Evolutionary conservation across 176 grass and related monocot genomes (phyloP), one percentile per base, ranked within the genome.

Genomic region (Bothriochloa decipiens): DNA sequence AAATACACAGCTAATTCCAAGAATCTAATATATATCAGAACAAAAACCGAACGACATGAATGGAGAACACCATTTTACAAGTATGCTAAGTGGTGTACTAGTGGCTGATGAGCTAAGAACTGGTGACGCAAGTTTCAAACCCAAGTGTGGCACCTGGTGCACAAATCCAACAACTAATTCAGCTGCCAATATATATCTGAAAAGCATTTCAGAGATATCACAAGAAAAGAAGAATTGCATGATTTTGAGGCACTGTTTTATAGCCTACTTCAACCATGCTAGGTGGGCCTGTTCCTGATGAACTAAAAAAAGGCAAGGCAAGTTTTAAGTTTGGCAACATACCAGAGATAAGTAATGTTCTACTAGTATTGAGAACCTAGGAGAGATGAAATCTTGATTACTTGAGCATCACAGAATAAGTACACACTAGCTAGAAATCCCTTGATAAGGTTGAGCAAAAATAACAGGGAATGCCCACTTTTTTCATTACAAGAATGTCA

Each of bases 321-420:
- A 29, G 17, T 37, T 53, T 39, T 3, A 81, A 52, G 22, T 43
- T 60, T 32, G 37, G 52, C 57, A 78, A n/a, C 42, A 52, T 11
- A n/a, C n/a, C 11, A 43, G 33, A 88, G 33, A 84, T 65, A 25
- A 72, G 42, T 60, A 78, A 46, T 77, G 39, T 25, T 87, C 52
- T 71, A 76, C 28, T 70, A 85, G 35, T 10, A 68, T 40, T 14
- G 32, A 25, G 29, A 52, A 50, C 41, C 36, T 52, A 46, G 5
- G 58, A 75, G 33, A 81, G 47, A 74, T 55, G 29, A 68, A 71
- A 74, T 43, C 15, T 42, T 32, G 29, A 53, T 78, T 23, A 62
- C 50, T 71, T 77, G 11, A 66, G 47, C 64, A 80, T 73, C 57
- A 17, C 55, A n/a, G 33, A 46, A 60, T 81, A 60, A 60, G 41